Evolutionary conservation across 768 basidiomycete genomes (phyloP).

Genomic region (Pleurotus citrinopileatus): DNA sequence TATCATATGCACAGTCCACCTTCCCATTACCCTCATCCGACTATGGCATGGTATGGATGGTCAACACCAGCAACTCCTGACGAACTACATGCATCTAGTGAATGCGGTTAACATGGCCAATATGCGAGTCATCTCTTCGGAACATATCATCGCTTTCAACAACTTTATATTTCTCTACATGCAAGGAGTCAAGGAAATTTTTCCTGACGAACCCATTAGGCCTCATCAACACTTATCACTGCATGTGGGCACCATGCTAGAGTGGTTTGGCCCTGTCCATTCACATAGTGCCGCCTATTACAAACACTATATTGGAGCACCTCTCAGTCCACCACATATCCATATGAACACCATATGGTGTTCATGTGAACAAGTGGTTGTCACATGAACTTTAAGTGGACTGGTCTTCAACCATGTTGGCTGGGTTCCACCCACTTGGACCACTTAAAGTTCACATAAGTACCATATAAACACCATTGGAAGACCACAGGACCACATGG

Average conservation of each 20-base stretch:
- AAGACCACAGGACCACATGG: no score
- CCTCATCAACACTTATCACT: constrained; percentile 6
- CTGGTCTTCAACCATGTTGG: no score
- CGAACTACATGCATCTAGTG: background rate
- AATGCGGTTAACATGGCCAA: background rate
- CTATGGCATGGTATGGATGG: background rate
- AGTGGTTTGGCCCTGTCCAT: constrained; percentile 1
- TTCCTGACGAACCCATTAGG: background rate
- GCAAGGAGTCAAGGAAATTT: background rate
- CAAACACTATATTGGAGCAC: constrained; percentile 3
- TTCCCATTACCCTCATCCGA: background rate
- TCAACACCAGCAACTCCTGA: background rate
- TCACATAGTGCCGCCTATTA: background rate
- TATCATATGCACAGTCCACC: constrained; percentile 6
- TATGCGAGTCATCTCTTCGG: background rate
- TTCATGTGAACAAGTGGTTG: no score
- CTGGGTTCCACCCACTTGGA: no score
- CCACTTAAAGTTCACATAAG: no score
- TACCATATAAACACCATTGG: no score
- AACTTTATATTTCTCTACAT: background rate
- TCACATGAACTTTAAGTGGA: no score
- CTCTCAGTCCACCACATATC: no score
- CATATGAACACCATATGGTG: no score
- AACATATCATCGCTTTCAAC: background rate
- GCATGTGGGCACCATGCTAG: background rate